Evolutionary conservation across 2,329 filamentous ascomycete species (phyloP).

Genomic region (Erysiphe pulchra): DNA sequence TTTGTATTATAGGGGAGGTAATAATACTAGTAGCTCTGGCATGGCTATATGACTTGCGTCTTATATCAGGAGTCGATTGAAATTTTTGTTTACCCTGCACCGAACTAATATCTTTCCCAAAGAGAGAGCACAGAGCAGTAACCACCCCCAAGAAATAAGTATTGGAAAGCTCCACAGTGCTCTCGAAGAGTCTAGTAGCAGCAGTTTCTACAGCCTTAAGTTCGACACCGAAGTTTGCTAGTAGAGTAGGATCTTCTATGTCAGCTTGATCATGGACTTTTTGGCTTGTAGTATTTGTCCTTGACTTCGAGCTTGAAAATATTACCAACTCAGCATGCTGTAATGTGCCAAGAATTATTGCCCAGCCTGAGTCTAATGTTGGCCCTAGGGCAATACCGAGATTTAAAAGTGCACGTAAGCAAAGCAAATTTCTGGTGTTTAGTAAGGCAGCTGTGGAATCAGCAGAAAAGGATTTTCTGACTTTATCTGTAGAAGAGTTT

Average conservation of each 20-base stretch:
- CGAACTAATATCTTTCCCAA: conserved; percentile 18
- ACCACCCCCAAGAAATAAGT: conserved; percentile 57
- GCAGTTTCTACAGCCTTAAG: conserved; percentile 75
- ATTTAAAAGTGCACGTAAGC: conserved; percentile 75
- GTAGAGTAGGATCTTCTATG: conserved; percentile 15
- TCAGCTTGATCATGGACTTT: conserved; percentile 20
- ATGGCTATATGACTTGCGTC: conserved; percentile 11
- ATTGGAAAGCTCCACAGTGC: conserved; percentile 74
- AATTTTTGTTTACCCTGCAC: conserved; percentile 1
- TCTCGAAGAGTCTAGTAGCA: conserved; percentile 66
- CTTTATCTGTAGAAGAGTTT: conserved; percentile 37
- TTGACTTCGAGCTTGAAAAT: conserved; percentile 27
- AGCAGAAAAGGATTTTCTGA: conserved; percentile 31
- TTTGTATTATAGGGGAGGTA: conserved; percentile 21
- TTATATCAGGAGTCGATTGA: conserved; percentile 7
- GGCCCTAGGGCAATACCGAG: conserved; percentile 83
- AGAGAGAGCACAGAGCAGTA: conserved; percentile 44
- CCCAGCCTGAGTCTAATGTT: conserved; percentile 64
- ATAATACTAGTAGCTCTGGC: conserved; percentile 20
- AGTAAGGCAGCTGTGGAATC: conserved; percentile 29
- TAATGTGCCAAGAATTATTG: conserved; percentile 72
- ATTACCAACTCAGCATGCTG: conserved; percentile 83
- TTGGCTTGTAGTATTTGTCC: conserved; percentile 23
- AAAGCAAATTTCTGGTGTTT: conserved; percentile 74
- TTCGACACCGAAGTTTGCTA: conserved; percentile 50